Base-by-base conservation (phyloP, 179 eudicot species). In the Nepenthes alata region DNA sequence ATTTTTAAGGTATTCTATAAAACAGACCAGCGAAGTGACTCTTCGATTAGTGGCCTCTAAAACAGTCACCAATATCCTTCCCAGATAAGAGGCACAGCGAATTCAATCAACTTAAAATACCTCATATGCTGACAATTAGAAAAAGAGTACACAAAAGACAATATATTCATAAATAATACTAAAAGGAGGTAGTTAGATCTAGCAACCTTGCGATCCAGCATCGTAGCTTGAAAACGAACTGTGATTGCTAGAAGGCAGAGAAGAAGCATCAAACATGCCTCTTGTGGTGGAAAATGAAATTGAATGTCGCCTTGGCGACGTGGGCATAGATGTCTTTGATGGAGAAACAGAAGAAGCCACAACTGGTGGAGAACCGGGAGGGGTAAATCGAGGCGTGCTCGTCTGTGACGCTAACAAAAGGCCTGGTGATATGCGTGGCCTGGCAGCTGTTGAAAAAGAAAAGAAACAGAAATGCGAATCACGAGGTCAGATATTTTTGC, bases 371-470 rank as follows among this genome's bases (percentile, higher is more conserved):
- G 98, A 93, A 55, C 85, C 93, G 11, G 95, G 83, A 58, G 98
- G 98, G n/a, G 96, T 89, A 58, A 86, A 67, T 61, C 83, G 83
- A 58, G 95, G 96, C 57, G 98, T 89, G 82, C 53, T 86, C 11
- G 75, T 80, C 68, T 93, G 95, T 35, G 93, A 93, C 61, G 85
- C 95, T 62, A 93, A 72, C 71, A 89, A 74, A 37, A 83, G 75
- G 53, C 89, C 84, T 39, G 58, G 84, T 55, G 98, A 80, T 72
- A 89, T 73, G 41, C 88, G 96, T 58, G 89, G 86, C 72, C 81
- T 83, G 35, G 72, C 75, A 74, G 78, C 81, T 70, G 73, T 38
- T 55, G 37, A 60, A 36, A n/a, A 55, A 8, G 3, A 57, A 14
- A 57, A 2, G 10, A 65, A 2, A 7, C 13, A 50, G 25, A 57